Conservation (phyloP, 352 stramenopile species). For the Globisporangium splendens region DNA sequence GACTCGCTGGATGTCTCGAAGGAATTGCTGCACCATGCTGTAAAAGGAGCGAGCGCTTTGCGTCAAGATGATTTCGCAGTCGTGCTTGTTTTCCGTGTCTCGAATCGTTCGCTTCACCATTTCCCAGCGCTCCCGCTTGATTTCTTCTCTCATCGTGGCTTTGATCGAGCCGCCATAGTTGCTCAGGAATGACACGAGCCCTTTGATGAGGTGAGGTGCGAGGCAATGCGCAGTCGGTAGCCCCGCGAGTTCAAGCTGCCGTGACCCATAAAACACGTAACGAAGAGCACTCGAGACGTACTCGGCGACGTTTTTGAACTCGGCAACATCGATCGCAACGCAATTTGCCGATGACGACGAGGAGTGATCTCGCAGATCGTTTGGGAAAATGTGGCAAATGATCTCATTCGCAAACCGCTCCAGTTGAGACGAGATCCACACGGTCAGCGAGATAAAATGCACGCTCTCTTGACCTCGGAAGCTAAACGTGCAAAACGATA, state of each 20-base stretch:
- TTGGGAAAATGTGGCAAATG: slow-evolving; percentile 70
- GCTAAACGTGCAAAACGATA: slow-evolving; percentile 13
- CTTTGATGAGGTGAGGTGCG: slow-evolving; percentile 55
- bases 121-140: slow-evolving; percentile 83
- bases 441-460: slow-evolving; percentile 74
- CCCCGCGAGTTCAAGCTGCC: slow-evolving; percentile 73
- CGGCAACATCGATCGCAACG: slow-evolving; percentile 60
- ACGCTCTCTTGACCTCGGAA: slow-evolving; percentile 72
- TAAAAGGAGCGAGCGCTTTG: slow-evolving; percentile 78
- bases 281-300: slow-evolving; percentile 70
- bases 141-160: slow-evolving; percentile 61
- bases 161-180: slow-evolving; percentile 73
- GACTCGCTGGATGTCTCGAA: slow-evolving; percentile 71
- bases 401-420: slow-evolving; percentile 75
- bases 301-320: slow-evolving; percentile 77
- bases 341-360: slow-evolving; percentile 9
- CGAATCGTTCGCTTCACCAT: slow-evolving; percentile 68
- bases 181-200: slow-evolving; percentile 51
- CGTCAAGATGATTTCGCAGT: slow-evolving; percentile 76
- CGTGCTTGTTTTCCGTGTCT: slow-evolving; percentile 58
- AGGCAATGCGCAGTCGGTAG: slow-evolving; percentile 73
- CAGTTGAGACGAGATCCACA: slow-evolving; percentile 80
- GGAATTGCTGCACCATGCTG: slow-evolving; percentile 77
- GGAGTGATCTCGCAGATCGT: slow-evolving; percentile 19
- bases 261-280: slow-evolving; percentile 79